Conservation (phyloP, 495 filamentous ascomycete species). For the Penicillium chermesinum region DNA sequence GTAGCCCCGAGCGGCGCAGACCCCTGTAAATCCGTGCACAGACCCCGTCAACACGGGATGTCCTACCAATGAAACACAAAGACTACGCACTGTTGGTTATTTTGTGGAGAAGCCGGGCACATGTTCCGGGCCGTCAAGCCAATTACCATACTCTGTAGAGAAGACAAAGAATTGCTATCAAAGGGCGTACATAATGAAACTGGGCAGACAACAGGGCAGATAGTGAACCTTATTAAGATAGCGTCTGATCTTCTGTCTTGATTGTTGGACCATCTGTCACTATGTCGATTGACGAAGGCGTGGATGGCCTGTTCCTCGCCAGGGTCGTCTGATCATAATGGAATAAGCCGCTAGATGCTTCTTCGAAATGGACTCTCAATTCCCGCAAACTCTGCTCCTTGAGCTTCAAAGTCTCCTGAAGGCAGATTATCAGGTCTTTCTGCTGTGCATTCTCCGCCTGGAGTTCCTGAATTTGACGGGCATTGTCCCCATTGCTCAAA, state of each 20-base stretch:
- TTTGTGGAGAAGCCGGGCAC: neutral
- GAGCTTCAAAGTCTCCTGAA: neutral
- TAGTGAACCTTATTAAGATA: no score
- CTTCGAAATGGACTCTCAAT: neutral
- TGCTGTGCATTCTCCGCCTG: neutral
- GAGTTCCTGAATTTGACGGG: neutral
- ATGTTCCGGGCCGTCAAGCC: no score
- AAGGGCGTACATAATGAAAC: no score
- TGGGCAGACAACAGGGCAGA: no score
- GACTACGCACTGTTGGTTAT: neutral
- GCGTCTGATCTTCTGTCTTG: neutral
- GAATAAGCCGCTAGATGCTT: neutral
- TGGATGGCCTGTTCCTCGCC: neutral
- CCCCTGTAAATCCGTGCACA: neutral
- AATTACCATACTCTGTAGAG: no score
- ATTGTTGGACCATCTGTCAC: neutral
- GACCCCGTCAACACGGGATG: neutral
- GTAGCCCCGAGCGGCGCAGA: neutral
- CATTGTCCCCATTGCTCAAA: neutral
- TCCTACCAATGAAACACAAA: neutral
- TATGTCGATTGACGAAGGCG: neutral
- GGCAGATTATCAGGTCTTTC: neutral
- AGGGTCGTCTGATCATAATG: neutral
- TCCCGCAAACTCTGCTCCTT: neutral
- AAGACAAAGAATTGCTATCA: no score